Evolutionary conservation across 805 yeast genomes (phyloP), one percentile per base, ranked within the genome.

Genomic region (Cyberlindnera petersonii): DNA sequence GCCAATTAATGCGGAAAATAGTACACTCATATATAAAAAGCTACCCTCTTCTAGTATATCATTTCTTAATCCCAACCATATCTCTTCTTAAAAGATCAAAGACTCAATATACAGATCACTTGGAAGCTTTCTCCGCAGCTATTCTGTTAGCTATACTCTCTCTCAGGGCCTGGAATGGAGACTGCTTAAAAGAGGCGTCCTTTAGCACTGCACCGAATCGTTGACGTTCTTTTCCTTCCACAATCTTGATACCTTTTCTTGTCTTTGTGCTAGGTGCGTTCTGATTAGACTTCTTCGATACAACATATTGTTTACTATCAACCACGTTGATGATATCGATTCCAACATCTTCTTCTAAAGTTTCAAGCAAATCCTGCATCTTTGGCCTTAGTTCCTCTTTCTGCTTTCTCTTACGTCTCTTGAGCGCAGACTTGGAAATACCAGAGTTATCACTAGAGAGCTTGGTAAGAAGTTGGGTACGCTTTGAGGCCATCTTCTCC

Each of bases 381-480:
- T 78, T 72, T 5, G 89, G 86, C 50, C 74, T 75, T 43, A 85
- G 63, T 48, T 79, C 75, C 40, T 82, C 83, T 50, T 72, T 74
- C 34, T 69, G 66, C 50, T 71, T 74, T 47, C 85, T 75, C 50
- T 80, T 79, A 48, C 86, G 71, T 58, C 81, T 70, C 54, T 86
- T 71, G 4, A 72, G 45, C 0, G 87, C 66, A 6, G 86, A 78
- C 55, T 83, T 84, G 16, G 87, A 79, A 30, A 84, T 68, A 17
- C 75, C 74, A 15, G 33, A 54, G 6, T 61, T 63, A 42, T 58
- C 54, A 20, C 53, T 53, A 24, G 57, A 50, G 42, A 71, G 65
- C 37, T 58, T 65, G 26, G 61, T 65, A 21, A 66, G 56, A 47
- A 73, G 68, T 23, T 56, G 55, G 23, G 54, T 57, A 23, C 68